Evolutionary conservation across 2,329 filamentous ascomycete genomes (phyloP), one percentile per base, ranked within the genome.

Genomic region (Claviceps africana): DNA sequence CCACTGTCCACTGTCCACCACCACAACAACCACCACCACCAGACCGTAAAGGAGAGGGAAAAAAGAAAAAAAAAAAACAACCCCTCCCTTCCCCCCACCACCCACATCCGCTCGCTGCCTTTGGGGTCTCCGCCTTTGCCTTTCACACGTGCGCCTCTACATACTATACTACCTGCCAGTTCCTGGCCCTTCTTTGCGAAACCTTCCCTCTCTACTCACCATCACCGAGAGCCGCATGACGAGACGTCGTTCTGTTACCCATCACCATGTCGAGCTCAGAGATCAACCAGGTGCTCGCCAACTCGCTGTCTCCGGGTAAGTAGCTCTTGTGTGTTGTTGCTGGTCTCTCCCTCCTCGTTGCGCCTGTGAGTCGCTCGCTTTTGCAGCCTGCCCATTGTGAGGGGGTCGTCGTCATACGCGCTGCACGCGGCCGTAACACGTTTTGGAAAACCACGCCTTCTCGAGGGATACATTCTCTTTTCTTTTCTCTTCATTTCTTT

Each of bases 241-340:
- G 64, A 66, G 57, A 60, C 61, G 58, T 55, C 61, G 58, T 55
- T 56, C 56, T 52, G 55, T 59, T 59, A 61, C 63, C 65, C 64
- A 62, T 66, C 69, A 76, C 66, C 70, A 88, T 81, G 78, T 79
- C 77, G 71, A 79, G 75, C 76, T 74, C 94, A 86, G 88, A 97
- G 76, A 94, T 97, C 77, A 95, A 91, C 77, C 85, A 89, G 75
- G 91, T 98, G 76, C 86, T 98, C 77, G 83, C 88, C 73, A 91
- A 90, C 77, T 97, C 93, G 71, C 83, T 97, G 74, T 94, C 90
- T 67, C 79, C 90, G 67, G 91, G 93, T 97, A 76, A 70, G 85
- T 72, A 59, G 50, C 42, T 40, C 47, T 42, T 51, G 42, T 50
- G 43, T 51, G 8, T 37, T 35, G 13, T 45, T 39, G 50, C 15